These are phyloP conservation scores for Amanita rimosa DNA, from an alignment of 768 basidiomycete genomes.

Conservation along the genomic window DNA sequence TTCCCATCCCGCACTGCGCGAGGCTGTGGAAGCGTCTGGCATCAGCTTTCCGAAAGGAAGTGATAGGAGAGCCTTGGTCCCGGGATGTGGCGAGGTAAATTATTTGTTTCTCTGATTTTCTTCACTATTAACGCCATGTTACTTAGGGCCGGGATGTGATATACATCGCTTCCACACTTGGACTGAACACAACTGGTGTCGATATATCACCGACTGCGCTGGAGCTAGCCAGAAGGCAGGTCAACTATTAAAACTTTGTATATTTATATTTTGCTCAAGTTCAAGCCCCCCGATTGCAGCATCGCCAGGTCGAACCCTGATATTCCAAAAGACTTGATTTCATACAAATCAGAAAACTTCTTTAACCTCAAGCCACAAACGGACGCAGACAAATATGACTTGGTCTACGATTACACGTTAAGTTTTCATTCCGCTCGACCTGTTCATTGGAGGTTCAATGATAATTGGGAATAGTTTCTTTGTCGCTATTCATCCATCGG, in stretches of 20 bases:
- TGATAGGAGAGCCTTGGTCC: neutral
- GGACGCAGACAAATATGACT: conserved; percentile 31
- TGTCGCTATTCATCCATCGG: conserved; percentile 51
- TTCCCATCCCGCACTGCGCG: conserved; percentile 1
- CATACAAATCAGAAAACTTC: conserved; percentile 39
- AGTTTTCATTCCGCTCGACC: conserved; percentile 4
- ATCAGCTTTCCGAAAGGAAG: neutral
- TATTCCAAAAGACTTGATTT: conserved; percentile 19
- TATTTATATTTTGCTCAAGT: conserved; percentile 4
- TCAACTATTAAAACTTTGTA: neutral
- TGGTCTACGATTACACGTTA: conserved; percentile 60
- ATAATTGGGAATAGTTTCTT: conserved; percentile 36
- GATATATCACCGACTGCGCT: conserved; percentile 51
- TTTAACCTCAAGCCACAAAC: conserved; percentile 29
- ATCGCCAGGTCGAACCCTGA: conserved; percentile 8
- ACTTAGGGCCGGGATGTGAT: conserved; percentile 52
- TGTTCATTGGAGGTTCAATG: neutral
- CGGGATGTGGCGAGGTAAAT: conserved; percentile 2
- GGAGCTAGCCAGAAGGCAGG: conserved; percentile 30
- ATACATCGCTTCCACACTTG: conserved; percentile 37
- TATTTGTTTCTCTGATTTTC: neutral
- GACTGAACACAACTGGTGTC: conserved; percentile 36
- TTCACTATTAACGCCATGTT: neutral
- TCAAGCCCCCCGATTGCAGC: too few species aligned
- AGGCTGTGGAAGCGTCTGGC: neutral